Evolutionary conservation across 2,329 filamentous ascomycete species (phyloP), one percentile per base, ranked within the genome.

Genomic region (Exophiala mesophila): DNA sequence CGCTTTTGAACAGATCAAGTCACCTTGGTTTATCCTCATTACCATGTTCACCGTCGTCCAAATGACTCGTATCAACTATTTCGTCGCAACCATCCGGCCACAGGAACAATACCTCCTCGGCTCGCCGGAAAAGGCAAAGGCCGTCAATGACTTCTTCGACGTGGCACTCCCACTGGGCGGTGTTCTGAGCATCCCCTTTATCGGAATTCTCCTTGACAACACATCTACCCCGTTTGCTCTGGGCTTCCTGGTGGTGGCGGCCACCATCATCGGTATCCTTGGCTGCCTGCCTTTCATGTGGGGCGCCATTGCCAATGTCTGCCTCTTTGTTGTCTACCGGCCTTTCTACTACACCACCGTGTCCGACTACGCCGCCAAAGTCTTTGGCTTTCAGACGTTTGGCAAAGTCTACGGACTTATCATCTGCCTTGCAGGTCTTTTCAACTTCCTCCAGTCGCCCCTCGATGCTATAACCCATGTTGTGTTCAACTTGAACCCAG

Each of bases 391-490:
- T 66, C 76, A 81, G 47, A 94, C 88, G 0, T 95, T 95, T 55
- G 89, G 88, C 33, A 94, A 86, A 44, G 88, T 96, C n/a, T 95
- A 95, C 63, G 88, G 88, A 8, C 74, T 89, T 15, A 85, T 94
- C 53, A 94, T 95, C 55, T 94, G 86, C 63, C 67, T 92, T 2
- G 83, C 88, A 0, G 88, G 89, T 0, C 62, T 95, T 1, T 74
- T 88, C 57, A 94, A 94, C 64, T 89, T 96, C 58, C 78, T 78
- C 1, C 88, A 94, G 67, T 83, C 82, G 4, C 87, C 77, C 0
- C 71, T 95, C 23, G 88, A 95, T 61, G 78, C 82, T 17, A 61
- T 90, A 24, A 88, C 88, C 29, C 85, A 94, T 58, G 71, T 77
- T 42, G 73, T 73, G 0, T 95, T 90, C 58, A 55, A 70, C 16